phyloP scores from a whole-genome alignment of 352 stramenopile species.

The Globisporangium canariense region DNA sequence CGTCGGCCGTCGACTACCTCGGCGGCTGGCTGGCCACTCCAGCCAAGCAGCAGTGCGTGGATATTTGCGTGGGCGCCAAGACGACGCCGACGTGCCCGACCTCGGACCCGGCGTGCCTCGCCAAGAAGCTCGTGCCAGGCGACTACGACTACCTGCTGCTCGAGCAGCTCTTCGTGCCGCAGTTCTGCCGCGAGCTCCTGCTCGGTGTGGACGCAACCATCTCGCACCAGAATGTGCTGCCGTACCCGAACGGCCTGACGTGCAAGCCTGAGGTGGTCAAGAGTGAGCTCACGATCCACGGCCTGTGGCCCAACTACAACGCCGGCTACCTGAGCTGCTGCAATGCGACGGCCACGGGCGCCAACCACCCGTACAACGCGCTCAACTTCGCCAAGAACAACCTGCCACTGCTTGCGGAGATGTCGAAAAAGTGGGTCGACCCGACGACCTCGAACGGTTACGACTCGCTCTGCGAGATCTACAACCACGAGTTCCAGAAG shows the following conservation, averaged over 20 bases:
- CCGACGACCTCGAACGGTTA: slow-evolving; percentile 43
- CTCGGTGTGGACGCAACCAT: slow-evolving; percentile 66
- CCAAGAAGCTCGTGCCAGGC: slow-evolving; percentile 57
- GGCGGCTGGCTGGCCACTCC: slow-evolving; percentile 52
- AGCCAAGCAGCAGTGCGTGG: slow-evolving; percentile 54
- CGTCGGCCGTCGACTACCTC: slow-evolving; percentile 44
- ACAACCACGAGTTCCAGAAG: slow-evolving; percentile 9
- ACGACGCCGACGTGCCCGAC: slow-evolving; percentile 53
- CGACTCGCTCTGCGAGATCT: slow-evolving; percentile 52
- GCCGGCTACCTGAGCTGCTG: slow-evolving; percentile 67
- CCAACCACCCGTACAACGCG: slow-evolving; percentile 57
- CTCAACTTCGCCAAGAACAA: slow-evolving; percentile 47
- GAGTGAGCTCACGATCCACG: slow-evolving; percentile 70
- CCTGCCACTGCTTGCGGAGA: slow-evolving; percentile 55
- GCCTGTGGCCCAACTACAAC: slow-evolving; percentile 75
- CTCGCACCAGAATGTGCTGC: slow-evolving; percentile 73
- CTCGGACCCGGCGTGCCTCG: slow-evolving; percentile 42
- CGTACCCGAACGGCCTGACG: slow-evolving; percentile 45
- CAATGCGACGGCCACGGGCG: slow-evolving; percentile 42
- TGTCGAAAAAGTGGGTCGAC: slow-evolving; percentile 65
- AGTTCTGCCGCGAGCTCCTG: slow-evolving; percentile 80
- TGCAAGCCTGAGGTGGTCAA: slow-evolving; percentile 43
- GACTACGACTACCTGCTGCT: slow-evolving; percentile 79
- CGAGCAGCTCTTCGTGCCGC: slow-evolving; percentile 76
- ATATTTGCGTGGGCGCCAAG: slow-evolving; percentile 69